Evolutionary conservation across 2,329 filamentous ascomycete species (phyloP), one percentile per base, ranked within the genome.

Genomic region (Fusarium ramigenum): DNA sequence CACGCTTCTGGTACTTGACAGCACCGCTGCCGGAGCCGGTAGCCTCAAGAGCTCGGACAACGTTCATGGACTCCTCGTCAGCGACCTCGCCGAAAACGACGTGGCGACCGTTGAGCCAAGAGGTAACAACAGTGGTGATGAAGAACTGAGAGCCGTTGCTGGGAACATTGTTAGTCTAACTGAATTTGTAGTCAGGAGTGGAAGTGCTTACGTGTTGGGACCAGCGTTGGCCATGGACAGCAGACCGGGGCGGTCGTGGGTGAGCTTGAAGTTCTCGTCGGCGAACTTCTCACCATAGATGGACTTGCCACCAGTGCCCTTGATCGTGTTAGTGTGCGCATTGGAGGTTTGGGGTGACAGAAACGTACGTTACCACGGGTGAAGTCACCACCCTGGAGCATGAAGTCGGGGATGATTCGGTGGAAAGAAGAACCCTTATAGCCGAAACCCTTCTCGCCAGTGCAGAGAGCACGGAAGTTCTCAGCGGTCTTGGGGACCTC

Each of bases 81-180:
- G 85, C 85, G 52, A 95, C 92, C 86, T 93, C 87, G 82, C 93
- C 94, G 85, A 95, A 95, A 82, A 95, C 93, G 84, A 95, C 93
- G 88, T 96, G 93, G 83, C 92, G 92, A 81, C 90, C 90, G 83
- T 96, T 89, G 77, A 96, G 88, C 88, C 97, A 97, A 63, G 92
- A 91, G 69, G 96, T 98, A 69, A 91, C 89, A 57, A 97, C 94
- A 63, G 96, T 98, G 79, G 96, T 98, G 82, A 98, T 87, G 88
- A 98, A 98, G 89, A 98, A 98, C 85, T 98, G 96, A 58, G 94
- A 97, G 79, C 96, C 96, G 86, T 99, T 99, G 84, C 96, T 97
- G 72, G 85, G 23, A 86, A 56, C 78, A 46, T 77, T 36, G 78
- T 54, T 39, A 72, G 61, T 56, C 23, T 30, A 23, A 10, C n/a